Evolutionary conservation across 371 early-diverging fungal species (phyloP), one percentile per base, ranked within the genome.

Genomic region (Mucor racemosus): DNA sequence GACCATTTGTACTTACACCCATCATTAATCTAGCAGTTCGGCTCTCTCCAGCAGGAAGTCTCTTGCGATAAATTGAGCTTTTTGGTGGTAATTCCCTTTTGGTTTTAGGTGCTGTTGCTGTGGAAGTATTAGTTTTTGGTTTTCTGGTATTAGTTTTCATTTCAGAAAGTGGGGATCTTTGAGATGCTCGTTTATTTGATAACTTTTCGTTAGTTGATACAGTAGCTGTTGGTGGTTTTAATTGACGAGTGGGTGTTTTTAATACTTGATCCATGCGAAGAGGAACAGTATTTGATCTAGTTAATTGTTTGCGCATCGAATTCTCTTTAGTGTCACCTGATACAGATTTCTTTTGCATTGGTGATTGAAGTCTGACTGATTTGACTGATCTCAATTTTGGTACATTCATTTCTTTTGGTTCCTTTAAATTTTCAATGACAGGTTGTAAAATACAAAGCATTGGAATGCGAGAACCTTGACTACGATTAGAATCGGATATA

Each of bases 381-480:
- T 58, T 58, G 42, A 56, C 53, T 35, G 61, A 61, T 61, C 61
- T 33, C n/a, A 61, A 17, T 10, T 33, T 41, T 5, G 56, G 44
- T 54, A 35, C 5, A 13, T 26, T 9, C 4, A 40, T 10, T 7
- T 35, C 21, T 31, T 31, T 15, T 35, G 56, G 56, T 5, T 36
- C 33, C 40, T 36, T 11, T 1, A 15, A 7, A 42, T 44, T 50
- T 64, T 64, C 60, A 48, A 72, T 40, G 14, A 68, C 35, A 33
- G 69, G 73, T 44, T 67, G 65, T 21, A 60, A 66, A 41, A 69
- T 62, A 21, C 71, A 76, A 14, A 81, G 57, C 79, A 78, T 76
- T 6, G 81, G 81, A 35, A 81, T 67, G 14, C 79, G 75, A 39
- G 77, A 81, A 5, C 81, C 81, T 62, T 81, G 81, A 35, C 71